Base-by-base conservation (phyloP, 305 asterid genomes). In the Caryopteris hybrid region DNA sequence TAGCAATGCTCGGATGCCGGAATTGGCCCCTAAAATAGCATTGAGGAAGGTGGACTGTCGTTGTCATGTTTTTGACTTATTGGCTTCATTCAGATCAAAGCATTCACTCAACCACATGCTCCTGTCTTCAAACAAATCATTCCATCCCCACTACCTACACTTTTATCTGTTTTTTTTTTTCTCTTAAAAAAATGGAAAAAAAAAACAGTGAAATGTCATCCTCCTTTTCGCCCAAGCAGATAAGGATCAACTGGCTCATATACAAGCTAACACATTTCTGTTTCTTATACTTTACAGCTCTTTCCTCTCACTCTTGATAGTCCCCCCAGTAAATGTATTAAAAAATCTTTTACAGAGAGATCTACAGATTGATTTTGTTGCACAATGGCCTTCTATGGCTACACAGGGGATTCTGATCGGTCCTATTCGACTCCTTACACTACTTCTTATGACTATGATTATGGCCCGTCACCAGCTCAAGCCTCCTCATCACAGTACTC, bases 321-420 rank as follows among this genome's bases (percentile, higher is more conserved):
- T 22, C n/a, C 10, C 2, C 4, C 29, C 4, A 1, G 29, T 25
- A 25, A 25, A n/a, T n/a, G n/a, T n/a, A n/a, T n/a, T n/a, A n/a
- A n/a, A n/a, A n/a, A n/a, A 25, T 25, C 29, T 4, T 25, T 2
- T 25, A 21, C 1, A 11, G 29, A 33, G 10, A 31, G 18, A 27
- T 13, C 38, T 6, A 38, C 9, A n/a, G 46, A 18, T 17, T 57
- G 53, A 50, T 61, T 21, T 25, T 47, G 17, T 38, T 69, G 63
- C 41, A 0, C 23, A 66, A 86, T 91, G 97, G 89, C 88, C 41
- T 88, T 78, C 80, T 82, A 82, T 36, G 81, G 80, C 72, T 77
- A 76, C 82, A 45, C 56, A 1, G 84, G 45, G 17, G 76, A 81
- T 45, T 72, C 21, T 4, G 84, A 75, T 70, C 76, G 80, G 62